These are phyloP conservation scores for Xylaria sp. DNA, from an alignment of 2,329 filamentous ascomycete species.

Conservation along the genomic window DNA sequence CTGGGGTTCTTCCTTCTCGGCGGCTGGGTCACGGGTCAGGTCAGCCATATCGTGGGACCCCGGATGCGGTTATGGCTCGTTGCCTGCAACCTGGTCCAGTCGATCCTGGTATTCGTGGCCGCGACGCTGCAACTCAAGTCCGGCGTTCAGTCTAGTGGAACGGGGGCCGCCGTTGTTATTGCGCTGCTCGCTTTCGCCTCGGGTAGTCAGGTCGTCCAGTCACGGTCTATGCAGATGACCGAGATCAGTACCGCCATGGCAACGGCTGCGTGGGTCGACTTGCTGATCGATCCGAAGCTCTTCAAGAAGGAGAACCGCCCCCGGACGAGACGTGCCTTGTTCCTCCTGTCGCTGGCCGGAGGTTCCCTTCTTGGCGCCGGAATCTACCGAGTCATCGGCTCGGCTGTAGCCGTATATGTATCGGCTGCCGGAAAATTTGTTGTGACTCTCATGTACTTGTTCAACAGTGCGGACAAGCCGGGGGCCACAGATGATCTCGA, in stretches of 20 bases:
- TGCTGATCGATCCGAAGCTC: slow-evolving; percentile 51
- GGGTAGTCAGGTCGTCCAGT: slow-evolving; percentile 55
- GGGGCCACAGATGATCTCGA: slow-evolving; percentile 19
- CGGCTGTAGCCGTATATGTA: slow-evolving; percentile 39
- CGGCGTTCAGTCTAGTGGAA: slow-evolving; percentile 34
- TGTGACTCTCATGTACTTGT: slow-evolving; percentile 41
- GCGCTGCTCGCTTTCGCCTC: slow-evolving; percentile 50
- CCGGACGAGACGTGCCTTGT: slow-evolving; percentile 45
- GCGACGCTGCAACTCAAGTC: slow-evolving; percentile 43
- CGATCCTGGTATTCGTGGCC: slow-evolving; percentile 48
- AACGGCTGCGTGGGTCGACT: slow-evolving; percentile 57
- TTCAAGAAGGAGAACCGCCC: slow-evolving; percentile 43
- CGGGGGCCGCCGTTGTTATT: slow-evolving; percentile 41
- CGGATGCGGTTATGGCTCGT: slow-evolving; percentile 50
- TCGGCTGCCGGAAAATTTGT: slow-evolving; percentile 42
- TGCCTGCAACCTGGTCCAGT: slow-evolving; percentile 50
- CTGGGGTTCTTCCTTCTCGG: slow-evolving; percentile 52
- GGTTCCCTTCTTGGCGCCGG: slow-evolving; percentile 49
- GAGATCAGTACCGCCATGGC: slow-evolving; percentile 63
- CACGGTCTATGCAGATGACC: slow-evolving; percentile 48
- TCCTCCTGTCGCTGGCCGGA: slow-evolving; percentile 42
- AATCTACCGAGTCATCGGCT: slow-evolving; percentile 41
- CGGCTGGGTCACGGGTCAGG: slow-evolving; percentile 52
- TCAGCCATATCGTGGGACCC: slow-evolving; percentile 48
- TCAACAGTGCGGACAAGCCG: slow-evolving; percentile 36